A percentile compares a stretch with the other conserved stretches of the same genome.
Conservation (phyloP, 2,329 filamentous ascomycete genomes). For the Colletotrichum lini region DNA sequence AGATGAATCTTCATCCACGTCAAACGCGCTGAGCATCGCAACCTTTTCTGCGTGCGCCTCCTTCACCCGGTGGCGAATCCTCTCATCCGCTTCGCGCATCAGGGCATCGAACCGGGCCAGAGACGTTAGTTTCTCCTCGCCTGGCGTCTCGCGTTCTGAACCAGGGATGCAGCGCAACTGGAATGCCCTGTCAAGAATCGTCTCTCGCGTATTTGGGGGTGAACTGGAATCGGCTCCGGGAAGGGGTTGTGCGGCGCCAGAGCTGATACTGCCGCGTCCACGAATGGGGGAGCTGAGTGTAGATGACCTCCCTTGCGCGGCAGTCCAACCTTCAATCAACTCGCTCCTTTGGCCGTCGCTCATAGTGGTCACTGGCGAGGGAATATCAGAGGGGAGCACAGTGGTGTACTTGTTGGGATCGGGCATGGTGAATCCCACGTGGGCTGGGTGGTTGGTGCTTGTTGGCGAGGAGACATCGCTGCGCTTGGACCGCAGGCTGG, state of each 20-base stretch:
- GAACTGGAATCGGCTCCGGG: constrained; percentile 62
- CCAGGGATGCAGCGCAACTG: constrained; percentile 75
- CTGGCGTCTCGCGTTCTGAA: constrained; percentile 66
- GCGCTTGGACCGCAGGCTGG: constrained; percentile 72
- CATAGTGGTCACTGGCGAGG: constrained; percentile 68
- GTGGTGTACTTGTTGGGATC: constrained; percentile 65
- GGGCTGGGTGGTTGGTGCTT: constrained; percentile 61
- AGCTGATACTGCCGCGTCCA: constrained; percentile 69
- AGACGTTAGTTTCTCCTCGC: constrained; percentile 75
- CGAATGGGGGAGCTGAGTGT: constrained; percentile 70
- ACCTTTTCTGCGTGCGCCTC: constrained; percentile 48
- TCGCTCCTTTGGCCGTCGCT: constrained; percentile 69
- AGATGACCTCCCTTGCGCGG: constrained; percentile 71
- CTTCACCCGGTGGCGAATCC: constrained; percentile 58
- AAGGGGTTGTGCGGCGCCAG: constrained; percentile 57
- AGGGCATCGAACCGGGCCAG: constrained; percentile 76
- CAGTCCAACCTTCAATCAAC: constrained; percentile 73
- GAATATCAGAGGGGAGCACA: constrained; percentile 65
- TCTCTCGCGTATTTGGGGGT: constrained; percentile 71
- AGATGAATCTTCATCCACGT: constrained; percentile 63
- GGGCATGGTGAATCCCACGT: constrained; percentile 56
- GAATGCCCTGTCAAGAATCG: constrained; percentile 77
- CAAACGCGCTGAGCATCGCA: constrained; percentile 65
- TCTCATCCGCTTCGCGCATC: constrained; percentile 73
- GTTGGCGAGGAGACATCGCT: constrained; percentile 75